Evolutionary conservation across 2,329 filamentous ascomycete species (phyloP), one percentile per base, ranked within the genome.

Genomic region (Microcera coccophila): DNA sequence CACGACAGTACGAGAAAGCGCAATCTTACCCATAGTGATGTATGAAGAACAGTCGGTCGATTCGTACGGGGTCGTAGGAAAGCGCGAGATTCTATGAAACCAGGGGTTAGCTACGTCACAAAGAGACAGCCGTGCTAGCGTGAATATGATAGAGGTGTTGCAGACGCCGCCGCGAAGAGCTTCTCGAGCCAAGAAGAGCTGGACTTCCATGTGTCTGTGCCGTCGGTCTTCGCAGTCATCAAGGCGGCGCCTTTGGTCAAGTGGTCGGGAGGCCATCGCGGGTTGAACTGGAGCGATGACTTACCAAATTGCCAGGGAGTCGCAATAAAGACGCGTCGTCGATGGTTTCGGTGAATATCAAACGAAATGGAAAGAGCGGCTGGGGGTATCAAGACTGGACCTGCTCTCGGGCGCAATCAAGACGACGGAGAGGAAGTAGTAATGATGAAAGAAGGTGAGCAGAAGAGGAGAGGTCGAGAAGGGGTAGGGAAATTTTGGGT

Each of bases 1-100:
- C 40, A 42, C 42, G 41, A 47, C 32, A 39, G 44, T 41, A 46
- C 29, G 50, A 39, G 58, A 60, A 65, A 59, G 55, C 58, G 42
- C 43, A 41, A 51, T 61, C 66, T 69, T 69, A 69, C 66, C 66
- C 66, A 69, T 69, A 62, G 59, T 58, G 58, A 66, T 64, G 49
- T 64, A 61, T 63, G 63, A 66, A 60, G 62, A 65, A 55, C 62
- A 61, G 51, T 61, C 63, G 61, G 52, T 53, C 52, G 57, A 50
- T 45, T 35, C 52, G 42, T 43, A 53, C 46, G 50, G 46, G 53
- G 50, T 47, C 41, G 49, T 49, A 53, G 54, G 60, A 62, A 66
- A 57, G 62, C 49, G 48, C 58, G 53, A 46, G 43, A 45, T 57
- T 60, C 61, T 52, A 42, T 29, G 37, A 28, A 14, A 34, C 19